Percentiles rank a stretch among this genome's conserved stretches.
These are phyloP conservation scores for Exidia glandulosa DNA, from an alignment of 768 basidiomycete genomes.

Conservation along the genomic window DNA sequence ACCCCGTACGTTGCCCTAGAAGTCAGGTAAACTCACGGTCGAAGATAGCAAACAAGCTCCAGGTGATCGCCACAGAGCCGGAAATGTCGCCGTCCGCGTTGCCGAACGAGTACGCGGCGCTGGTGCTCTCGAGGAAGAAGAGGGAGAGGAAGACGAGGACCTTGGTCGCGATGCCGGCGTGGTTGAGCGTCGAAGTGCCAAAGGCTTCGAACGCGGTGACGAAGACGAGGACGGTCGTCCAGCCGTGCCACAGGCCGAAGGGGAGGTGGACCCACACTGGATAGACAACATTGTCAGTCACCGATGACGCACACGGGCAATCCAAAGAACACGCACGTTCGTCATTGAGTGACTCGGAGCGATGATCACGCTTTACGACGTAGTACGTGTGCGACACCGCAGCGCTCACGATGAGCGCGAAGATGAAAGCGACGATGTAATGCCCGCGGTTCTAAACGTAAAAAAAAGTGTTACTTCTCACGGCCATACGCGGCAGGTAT, in stretches of 20 bases:
- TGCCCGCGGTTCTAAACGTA: constrained; percentile 2
- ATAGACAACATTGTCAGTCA: background rate
- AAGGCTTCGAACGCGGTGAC: constrained; percentile 20
- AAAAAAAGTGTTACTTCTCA: background rate
- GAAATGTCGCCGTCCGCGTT: constrained; percentile 29
- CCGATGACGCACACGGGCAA: background rate
- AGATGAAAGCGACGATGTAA: constrained; percentile 32
- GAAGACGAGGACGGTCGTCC: constrained; percentile 15
- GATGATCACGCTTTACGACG: constrained; percentile 26
- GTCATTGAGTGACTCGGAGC: constrained; percentile 19
- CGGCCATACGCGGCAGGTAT: constrained; percentile 16
- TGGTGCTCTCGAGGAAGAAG: constrained; percentile 26
- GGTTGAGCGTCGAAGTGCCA: constrained; percentile 28
- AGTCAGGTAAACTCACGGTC: constrained; percentile 8
- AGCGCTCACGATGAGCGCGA: constrained; percentile 25
- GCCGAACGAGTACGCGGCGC: constrained; percentile 31
- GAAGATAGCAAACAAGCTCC: constrained; percentile 31
- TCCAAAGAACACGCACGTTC: constrained; percentile 13
- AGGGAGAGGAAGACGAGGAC: constrained; percentile 33
- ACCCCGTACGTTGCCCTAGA: background rate
- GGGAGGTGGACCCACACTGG: constrained; percentile 33
- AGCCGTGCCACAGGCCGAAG: constrained; percentile 31
- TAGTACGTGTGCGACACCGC: constrained; percentile 31
- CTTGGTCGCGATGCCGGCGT: constrained; percentile 29
- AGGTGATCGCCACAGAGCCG: constrained; percentile 31